Percentiles rank a stretch among this genome's conserved stretches.
These are phyloP conservation scores for Arthroderma sp. DNA, from an alignment of 2,329 filamentous ascomycete species.

Conservation along the genomic window DNA sequence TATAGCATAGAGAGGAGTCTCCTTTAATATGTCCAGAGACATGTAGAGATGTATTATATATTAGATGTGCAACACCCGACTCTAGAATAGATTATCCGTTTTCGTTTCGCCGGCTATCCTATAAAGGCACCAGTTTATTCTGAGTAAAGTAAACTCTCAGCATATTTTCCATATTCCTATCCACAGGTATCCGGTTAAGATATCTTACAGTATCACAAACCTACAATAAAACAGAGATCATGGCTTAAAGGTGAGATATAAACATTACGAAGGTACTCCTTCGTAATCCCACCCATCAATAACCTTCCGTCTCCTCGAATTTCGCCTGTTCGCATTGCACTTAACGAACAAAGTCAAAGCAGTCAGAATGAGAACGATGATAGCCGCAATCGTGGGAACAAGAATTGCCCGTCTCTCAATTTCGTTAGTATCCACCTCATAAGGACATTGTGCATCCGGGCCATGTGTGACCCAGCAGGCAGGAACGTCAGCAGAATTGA, in stretches of 20 bases:
- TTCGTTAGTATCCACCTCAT: conserved; percentile 35
- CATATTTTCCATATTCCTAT: no score
- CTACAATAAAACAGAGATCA: no score
- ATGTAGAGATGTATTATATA: background rate
- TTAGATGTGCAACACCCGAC: background rate
- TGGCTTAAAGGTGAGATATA: no score
- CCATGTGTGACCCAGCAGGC: conserved; percentile 52
- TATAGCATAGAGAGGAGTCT: conserved; percentile 16
- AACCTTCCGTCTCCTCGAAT: conserved; percentile 40
- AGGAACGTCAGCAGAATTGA: conserved; percentile 46
- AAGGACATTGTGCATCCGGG: conserved; percentile 47
- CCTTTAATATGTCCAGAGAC: background rate
- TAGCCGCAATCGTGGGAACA: conserved; percentile 49
- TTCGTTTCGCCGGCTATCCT: no score
- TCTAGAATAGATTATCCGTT: background rate
- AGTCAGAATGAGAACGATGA: conserved; percentile 51
- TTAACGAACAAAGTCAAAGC: conserved; percentile 52
- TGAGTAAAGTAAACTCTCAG: background rate
- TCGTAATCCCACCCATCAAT: conserved; percentile 54
- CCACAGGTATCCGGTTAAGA: no score
- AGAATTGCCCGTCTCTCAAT: conserved; percentile 40
- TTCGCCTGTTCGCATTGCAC: conserved; percentile 49
- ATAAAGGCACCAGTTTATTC: no score
- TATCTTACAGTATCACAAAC: no score
- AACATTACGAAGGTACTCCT: conserved; percentile 45